These are phyloP conservation scores for Canna indica DNA, from an alignment of 176 grass and related monocot species.

Conservation along the genomic window DNA sequence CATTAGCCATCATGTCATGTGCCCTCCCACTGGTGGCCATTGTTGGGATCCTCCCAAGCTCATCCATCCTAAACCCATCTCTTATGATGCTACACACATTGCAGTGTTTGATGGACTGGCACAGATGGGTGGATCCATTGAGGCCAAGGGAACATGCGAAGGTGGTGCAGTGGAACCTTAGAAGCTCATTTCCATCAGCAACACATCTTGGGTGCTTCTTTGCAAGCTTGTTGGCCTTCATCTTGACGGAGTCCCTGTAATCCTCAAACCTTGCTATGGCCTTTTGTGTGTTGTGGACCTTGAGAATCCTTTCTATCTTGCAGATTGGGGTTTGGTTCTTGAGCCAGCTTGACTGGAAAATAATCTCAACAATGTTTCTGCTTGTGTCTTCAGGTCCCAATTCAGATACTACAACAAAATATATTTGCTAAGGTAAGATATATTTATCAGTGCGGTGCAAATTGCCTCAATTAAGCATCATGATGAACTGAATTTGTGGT, in stretches of 20 bases:
- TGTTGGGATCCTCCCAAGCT: not conserved
- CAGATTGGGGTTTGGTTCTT: not conserved
- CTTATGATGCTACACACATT: not conserved
- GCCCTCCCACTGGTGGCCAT: slow-evolving; percentile 5
- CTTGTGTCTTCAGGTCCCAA: slow-evolving; percentile 7
- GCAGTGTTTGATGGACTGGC: not conserved
- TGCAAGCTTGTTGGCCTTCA: slow-evolving; percentile 2
- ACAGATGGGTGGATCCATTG: slow-evolving; percentile 6
- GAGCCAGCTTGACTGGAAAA: slow-evolving; percentile 10
- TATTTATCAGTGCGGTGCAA: too few relatives aligned
- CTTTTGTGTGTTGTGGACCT: slow-evolving; percentile 8
- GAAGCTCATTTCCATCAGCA: slow-evolving; percentile 5
- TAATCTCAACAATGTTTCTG: slow-evolving; percentile 10
- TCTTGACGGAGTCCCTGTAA: slow-evolving; percentile 7
- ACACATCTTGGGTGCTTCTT: slow-evolving; percentile 5
- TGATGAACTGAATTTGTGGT: too few relatives aligned
- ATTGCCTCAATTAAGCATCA: too few relatives aligned
- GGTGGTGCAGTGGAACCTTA: slow-evolving; percentile 6
- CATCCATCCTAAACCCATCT: not conserved
- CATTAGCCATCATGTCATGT: not conserved
- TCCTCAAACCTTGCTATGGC: slow-evolving; percentile 2
- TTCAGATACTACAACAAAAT: not conserved
- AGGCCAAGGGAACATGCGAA: slow-evolving; percentile 1
- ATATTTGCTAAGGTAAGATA: too few relatives aligned
- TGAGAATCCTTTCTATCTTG: slow-evolving; percentile 8